Conservation (phyloP, 2,329 filamentous ascomycete genomes). For the Ophiostoma novo-ulmi region DNA sequence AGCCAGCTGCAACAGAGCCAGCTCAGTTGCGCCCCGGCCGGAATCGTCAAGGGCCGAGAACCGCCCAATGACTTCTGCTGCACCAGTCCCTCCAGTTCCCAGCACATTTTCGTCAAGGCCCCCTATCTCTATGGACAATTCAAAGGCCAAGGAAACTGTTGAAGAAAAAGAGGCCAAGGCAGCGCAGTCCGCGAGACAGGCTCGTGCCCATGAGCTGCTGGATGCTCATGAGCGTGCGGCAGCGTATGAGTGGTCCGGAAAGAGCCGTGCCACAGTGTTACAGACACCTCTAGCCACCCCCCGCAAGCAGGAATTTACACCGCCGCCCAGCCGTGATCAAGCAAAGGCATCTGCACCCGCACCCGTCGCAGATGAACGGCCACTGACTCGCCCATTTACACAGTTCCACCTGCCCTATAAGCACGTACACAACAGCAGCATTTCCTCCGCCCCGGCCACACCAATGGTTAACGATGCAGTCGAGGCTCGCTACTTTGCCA, state of each 20-base stretch:
- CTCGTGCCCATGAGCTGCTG: conserved; percentile 20
- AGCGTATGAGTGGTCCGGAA: conserved; percentile 8
- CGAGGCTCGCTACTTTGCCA: conserved; percentile 10
- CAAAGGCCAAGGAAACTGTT: neutral
- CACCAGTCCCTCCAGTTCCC: neutral
- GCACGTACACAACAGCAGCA: conserved; percentile 11
- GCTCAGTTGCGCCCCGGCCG: neutral
- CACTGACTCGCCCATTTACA: conserved; percentile 14
- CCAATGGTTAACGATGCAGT: neutral
- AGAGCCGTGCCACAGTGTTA: neutral
- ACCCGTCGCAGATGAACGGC: neutral
- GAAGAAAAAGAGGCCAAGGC: conserved; percentile 16
- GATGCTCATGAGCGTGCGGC: conserved; percentile 24
- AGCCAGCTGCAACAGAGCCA: conserved; percentile 16
- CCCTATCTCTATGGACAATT: neutral
- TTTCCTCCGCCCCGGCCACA: neutral
- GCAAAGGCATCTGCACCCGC: neutral
- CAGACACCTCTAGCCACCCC: neutral
- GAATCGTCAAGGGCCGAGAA: conserved; percentile 4
- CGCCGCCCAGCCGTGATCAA: conserved; percentile 12
- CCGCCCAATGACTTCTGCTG: neutral
- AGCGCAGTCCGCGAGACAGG: conserved; percentile 18
- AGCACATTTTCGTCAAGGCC: neutral
- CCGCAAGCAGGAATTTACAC: neutral
- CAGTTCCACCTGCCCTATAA: conserved; percentile 24